Conservation (phyloP, 768 basidiomycete genomes). For the Neoboletus brunneissimus region DNA sequence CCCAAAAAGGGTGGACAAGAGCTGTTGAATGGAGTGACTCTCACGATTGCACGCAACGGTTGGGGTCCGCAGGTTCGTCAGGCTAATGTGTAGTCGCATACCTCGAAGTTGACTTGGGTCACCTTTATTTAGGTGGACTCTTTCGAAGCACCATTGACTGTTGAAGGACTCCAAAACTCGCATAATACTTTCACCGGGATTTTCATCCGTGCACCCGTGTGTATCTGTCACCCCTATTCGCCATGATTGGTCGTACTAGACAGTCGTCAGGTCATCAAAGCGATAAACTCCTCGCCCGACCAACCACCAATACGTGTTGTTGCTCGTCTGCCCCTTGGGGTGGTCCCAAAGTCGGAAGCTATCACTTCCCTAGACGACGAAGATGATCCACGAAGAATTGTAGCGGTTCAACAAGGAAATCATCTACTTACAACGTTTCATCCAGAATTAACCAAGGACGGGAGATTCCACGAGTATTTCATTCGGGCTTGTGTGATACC, state of each 20-base stretch:
- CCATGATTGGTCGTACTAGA: not conserved
- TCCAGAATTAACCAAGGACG: slow-evolving; percentile 86
- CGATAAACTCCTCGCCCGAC: slow-evolving; percentile 43
- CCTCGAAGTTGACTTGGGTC: not conserved
- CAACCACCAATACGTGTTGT: slow-evolving; percentile 66
- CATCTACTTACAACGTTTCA: slow-evolving; percentile 91
- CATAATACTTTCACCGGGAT: slow-evolving; percentile 70
- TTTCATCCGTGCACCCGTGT: slow-evolving; percentile 91
- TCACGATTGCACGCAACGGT: slow-evolving; percentile 83
- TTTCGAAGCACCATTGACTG: slow-evolving; percentile 75
- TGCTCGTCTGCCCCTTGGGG: slow-evolving; percentile 58
- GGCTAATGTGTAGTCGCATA: not conserved
- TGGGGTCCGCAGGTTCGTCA: slow-evolving; percentile 85
- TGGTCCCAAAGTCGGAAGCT: slow-evolving; percentile 41
- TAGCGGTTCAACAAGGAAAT: slow-evolving; percentile 81
- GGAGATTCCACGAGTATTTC: slow-evolving; percentile 91
- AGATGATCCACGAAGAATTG: slow-evolving; percentile 63
- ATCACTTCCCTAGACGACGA: slow-evolving; percentile 39
- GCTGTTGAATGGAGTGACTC: slow-evolving; percentile 73
- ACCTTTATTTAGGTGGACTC: slow-evolving; percentile 66
- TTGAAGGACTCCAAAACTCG: slow-evolving; percentile 60
- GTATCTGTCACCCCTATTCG: slow-evolving; percentile 20
- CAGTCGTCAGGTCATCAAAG: slow-evolving; percentile 56
- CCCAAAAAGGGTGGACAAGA: slow-evolving; percentile 88
- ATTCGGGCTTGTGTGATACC: slow-evolving; percentile 67